phyloP scores from a whole-genome alignment of 257 asterid genomes.

The Scutellaria minor region DNA sequence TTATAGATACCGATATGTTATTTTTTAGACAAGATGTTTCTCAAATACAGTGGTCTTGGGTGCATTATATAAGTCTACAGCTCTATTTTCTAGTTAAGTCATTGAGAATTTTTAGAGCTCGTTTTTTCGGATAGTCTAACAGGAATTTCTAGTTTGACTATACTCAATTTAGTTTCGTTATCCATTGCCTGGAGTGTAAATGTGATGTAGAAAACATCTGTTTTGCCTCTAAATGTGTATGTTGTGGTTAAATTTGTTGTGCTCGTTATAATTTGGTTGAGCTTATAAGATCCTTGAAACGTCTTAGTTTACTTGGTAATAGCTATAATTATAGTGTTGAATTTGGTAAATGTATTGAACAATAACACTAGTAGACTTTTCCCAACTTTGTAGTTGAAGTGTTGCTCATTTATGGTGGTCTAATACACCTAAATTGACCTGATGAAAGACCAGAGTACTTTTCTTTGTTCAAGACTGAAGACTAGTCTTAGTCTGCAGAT shows the following conservation, averaged over 20 bases:
- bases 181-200: not conserved
- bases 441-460: constrained; percentile 28
- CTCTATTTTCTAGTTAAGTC: not conserved
- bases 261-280: too few relatives aligned
- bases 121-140: not conserved
- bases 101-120: constrained; percentile 1
- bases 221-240: not conserved
- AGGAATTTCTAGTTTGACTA: not conserved
- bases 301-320: too few relatives aligned
- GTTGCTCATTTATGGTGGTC: constrained; percentile 28
- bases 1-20: not conserved
- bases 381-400: not conserved
- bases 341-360: constrained; percentile 5
- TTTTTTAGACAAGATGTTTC: constrained; percentile 1
- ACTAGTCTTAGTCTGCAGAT: constrained; percentile 36
- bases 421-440: constrained; percentile 43
- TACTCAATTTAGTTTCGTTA: not conserved
- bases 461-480: constrained; percentile 32
- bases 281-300: too few relatives aligned
- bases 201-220: not conserved
- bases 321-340: not conserved
- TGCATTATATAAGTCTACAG: not conserved
- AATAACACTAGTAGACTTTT: not conserved
- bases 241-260: too few relatives aligned
- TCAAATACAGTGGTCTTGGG: not conserved